Evolutionary conservation across 495 filamentous ascomycete genomes (phyloP).

Genomic region (Wilcoxina mikolae): DNA sequence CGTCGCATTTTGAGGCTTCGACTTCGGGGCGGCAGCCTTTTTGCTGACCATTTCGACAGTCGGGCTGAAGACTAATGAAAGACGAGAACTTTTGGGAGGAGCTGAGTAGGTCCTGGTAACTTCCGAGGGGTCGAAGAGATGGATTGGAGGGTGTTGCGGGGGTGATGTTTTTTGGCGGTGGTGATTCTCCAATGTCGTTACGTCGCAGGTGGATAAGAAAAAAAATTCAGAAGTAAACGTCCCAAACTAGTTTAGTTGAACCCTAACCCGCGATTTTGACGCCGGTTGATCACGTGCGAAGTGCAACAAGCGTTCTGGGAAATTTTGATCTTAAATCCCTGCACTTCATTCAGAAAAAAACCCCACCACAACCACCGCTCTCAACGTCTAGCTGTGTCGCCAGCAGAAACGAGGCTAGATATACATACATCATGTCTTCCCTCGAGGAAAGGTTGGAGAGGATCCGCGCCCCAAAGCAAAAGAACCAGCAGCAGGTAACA

Average conservation of each 20-base stretch:
- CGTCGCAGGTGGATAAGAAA: background rate
- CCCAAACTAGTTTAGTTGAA: background rate
- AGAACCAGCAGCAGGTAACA: conserved; percentile 80
- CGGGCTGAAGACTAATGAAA: too few relatives aligned
- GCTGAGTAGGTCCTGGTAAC: too few relatives aligned
- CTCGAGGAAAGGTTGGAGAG: conserved; percentile 83
- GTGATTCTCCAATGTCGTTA: too few relatives aligned
- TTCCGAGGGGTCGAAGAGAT: too few relatives aligned
- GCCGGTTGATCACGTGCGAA: background rate
- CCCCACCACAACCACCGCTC: background rate
- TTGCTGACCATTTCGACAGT: conserved; percentile 1
- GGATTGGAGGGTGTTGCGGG: too few relatives aligned
- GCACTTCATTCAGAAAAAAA: conserved; percentile 1
- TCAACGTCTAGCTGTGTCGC: too few relatives aligned
- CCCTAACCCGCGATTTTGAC: background rate
- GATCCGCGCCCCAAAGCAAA: conserved; percentile 88
- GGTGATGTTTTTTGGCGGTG: too few relatives aligned
- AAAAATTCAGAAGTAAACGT: background rate
- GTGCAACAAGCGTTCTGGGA: background rate
- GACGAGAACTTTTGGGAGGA: too few relatives aligned
- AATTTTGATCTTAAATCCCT: background rate
- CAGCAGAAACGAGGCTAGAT: too few relatives aligned
- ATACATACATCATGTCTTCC: conserved; percentile 30
- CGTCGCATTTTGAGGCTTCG: background rate
- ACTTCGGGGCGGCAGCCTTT: background rate